These are phyloP conservation scores for Nicotiana knightiana DNA, from an alignment of 257 asterid species.

Conservation along the genomic window DNA sequence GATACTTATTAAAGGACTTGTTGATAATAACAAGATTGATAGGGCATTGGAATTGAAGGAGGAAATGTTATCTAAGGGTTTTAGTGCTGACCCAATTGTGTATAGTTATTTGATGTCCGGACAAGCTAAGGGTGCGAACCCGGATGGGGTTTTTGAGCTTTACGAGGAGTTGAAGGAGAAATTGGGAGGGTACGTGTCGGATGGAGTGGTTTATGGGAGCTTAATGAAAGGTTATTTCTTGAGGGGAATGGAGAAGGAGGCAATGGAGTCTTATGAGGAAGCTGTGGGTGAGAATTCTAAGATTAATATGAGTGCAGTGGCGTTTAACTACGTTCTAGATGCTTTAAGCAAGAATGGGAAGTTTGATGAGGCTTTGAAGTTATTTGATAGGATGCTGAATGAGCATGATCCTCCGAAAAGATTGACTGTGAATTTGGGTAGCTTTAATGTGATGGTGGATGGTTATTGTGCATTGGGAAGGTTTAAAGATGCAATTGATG, in stretches of 20 bases:
- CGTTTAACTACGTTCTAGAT: constrained; percentile 65
- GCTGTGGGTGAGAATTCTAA: constrained; percentile 50
- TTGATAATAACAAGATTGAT: constrained; percentile 53
- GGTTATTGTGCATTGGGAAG: constrained; percentile 69
- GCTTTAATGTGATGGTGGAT: constrained; percentile 73
- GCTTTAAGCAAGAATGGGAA: constrained; percentile 79
- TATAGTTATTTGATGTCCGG: constrained; percentile 76
- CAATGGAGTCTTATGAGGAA: constrained; percentile 62
- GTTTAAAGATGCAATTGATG: constrained; percentile 59
- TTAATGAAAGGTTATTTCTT: constrained; percentile 86
- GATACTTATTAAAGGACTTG: constrained; percentile 64
- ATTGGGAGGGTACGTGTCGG: constrained; percentile 47
- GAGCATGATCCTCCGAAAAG: constrained; percentile 77
- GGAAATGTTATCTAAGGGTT: constrained; percentile 62
- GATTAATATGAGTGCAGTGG: constrained; percentile 60
- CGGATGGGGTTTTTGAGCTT: constrained; percentile 57
- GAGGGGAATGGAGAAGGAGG: constrained; percentile 80
- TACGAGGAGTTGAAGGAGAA: constrained; percentile 82
- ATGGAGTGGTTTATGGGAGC: constrained; percentile 76
- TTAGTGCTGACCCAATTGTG: constrained; percentile 49
- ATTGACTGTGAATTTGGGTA: constrained; percentile 75
- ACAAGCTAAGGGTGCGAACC: constrained; percentile 45
- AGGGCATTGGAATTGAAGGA: constrained; percentile 63
- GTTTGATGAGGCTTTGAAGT: constrained; percentile 70
- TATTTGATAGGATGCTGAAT: constrained; percentile 72